Conservation (phyloP, 192 early-diverging fungal genomes). For the Linderina pennispora region DNA sequence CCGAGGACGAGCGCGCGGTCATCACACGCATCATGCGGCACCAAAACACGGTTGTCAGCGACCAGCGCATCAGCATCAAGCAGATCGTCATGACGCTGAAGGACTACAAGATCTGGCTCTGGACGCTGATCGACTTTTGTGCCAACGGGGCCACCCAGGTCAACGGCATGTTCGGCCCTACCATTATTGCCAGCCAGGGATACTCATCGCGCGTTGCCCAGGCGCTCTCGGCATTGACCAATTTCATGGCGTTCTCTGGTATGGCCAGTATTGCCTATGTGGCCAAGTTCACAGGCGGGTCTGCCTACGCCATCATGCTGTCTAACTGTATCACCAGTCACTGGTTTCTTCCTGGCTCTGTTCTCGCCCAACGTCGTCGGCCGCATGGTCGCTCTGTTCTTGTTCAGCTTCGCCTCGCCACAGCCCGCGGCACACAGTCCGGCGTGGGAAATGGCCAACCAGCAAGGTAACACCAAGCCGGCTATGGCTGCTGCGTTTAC, state of each 20-base stretch:
- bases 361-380: slow-evolving; percentile 1
- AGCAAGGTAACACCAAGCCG: slow-evolving; percentile 39
- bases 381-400: slow-evolving; percentile 22
- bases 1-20: slow-evolving; percentile 16
- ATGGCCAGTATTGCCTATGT: slow-evolving; percentile 35
- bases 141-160: slow-evolving; percentile 40
- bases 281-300: slow-evolving; percentile 10
- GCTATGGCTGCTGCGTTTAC: slow-evolving; percentile 37
- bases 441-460: slow-evolving; percentile 41
- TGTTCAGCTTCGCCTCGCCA: slow-evolving; percentile 46
- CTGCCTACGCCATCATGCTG: slow-evolving; percentile 17
- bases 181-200: slow-evolving; percentile 36
- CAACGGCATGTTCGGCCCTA: slow-evolving; percentile 45
- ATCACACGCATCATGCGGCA: slow-evolving; percentile 19
- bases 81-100: slow-evolving; percentile 18
- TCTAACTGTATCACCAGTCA: slow-evolving; percentile 21
- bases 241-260: slow-evolving; percentile 34
- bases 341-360: slow-evolving; percentile 29
- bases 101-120: slow-evolving; percentile 35
- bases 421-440: slow-evolving; percentile 39
- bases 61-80: slow-evolving; percentile 9
- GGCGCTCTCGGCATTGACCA: slow-evolving; percentile 30
- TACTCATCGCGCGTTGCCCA: slow-evolving; percentile 28
- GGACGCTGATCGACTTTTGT: slow-evolving; percentile 36
- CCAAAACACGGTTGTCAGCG: slow-evolving; percentile 35